A percentile compares a stretch with the other conserved stretches of the same genome.
Conservation (phyloP, 179 eudicot genomes). For the Beta corolliflora region DNA sequence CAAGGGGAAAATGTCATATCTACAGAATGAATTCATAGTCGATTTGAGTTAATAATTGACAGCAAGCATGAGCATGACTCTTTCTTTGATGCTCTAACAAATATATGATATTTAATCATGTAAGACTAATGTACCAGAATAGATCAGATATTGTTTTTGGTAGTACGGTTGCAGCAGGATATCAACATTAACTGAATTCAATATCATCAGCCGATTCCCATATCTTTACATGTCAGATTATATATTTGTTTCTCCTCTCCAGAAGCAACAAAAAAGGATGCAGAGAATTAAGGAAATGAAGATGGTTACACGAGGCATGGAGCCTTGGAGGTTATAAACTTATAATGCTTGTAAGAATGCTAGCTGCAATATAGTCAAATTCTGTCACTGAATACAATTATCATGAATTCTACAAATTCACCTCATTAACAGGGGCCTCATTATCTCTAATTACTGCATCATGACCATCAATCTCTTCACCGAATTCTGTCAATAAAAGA, state of each 20-base stretch:
- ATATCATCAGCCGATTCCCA: background rate
- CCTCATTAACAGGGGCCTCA: slow-evolving; percentile 95
- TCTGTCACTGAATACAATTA: background rate
- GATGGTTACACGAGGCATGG: background rate
- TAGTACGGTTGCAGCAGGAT: background rate
- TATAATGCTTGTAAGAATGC: background rate
- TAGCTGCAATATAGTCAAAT: background rate
- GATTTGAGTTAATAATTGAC: background rate
- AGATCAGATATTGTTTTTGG: background rate
- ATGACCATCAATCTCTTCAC: slow-evolving; percentile 88
- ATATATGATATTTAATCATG: background rate
- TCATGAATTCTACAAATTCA: slow-evolving; percentile 17
- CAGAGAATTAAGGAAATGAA: background rate
- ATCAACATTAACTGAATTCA: background rate
- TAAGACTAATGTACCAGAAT: background rate
- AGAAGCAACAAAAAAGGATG: background rate
- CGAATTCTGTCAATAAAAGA: slow-evolving; percentile 81
- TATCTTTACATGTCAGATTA: background rate
- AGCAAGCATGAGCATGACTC: background rate
- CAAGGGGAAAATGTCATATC: background rate
- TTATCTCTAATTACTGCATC: slow-evolving; percentile 92
- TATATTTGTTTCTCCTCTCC: background rate
- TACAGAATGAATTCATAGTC: background rate
- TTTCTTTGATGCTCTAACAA: background rate
- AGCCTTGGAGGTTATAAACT: too few relatives aligned